Evolutionary conservation across 371 early-diverging fungal species (phyloP).

Genomic region (Blakeslea trispora): DNA sequence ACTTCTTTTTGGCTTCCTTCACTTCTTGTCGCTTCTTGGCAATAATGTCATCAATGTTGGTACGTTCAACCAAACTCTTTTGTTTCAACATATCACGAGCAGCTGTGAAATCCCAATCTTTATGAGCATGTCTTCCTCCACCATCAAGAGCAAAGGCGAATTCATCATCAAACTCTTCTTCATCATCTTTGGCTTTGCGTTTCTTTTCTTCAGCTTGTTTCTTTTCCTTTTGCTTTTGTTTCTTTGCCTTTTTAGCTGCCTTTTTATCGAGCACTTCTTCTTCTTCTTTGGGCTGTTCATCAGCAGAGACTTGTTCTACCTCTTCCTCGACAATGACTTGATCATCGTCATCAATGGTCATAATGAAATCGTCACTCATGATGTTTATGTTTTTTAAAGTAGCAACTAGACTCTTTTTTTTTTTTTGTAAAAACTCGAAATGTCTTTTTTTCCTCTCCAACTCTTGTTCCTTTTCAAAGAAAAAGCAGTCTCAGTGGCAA

Average conservation of each 20-base stretch:
- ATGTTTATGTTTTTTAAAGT: no score
- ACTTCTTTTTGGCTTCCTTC: conserved; percentile 40
- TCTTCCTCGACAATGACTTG: conserved; percentile 53
- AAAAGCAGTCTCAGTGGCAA: neutral
- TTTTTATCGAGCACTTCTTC: conserved; percentile 17
- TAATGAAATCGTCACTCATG: conserved; percentile 66
- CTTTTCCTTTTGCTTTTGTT: conserved; percentile 39
- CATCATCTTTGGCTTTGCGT: conserved; percentile 27
- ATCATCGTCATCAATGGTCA: conserved; percentile 82
- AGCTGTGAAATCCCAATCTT: conserved; percentile 83
- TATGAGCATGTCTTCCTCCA: conserved; percentile 52
- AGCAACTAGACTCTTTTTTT: no score
- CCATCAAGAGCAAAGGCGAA: conserved; percentile 81
- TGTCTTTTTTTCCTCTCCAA: no score
- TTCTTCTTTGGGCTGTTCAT: no score
- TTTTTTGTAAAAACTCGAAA: no score
- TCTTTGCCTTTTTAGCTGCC: conserved; percentile 31
- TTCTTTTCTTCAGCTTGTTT: conserved; percentile 27
- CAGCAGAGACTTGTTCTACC: conserved; percentile 27
- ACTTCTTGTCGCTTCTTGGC: conserved; percentile 57
- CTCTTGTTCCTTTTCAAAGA: neutral
- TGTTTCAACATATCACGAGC: conserved; percentile 76
- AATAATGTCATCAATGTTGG: conserved; percentile 72
- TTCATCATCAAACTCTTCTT: conserved; percentile 58
- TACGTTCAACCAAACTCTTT: conserved; percentile 50